Conservation (phyloP, 768 basidiomycete species). For the Tylopilus sp. region DNA sequence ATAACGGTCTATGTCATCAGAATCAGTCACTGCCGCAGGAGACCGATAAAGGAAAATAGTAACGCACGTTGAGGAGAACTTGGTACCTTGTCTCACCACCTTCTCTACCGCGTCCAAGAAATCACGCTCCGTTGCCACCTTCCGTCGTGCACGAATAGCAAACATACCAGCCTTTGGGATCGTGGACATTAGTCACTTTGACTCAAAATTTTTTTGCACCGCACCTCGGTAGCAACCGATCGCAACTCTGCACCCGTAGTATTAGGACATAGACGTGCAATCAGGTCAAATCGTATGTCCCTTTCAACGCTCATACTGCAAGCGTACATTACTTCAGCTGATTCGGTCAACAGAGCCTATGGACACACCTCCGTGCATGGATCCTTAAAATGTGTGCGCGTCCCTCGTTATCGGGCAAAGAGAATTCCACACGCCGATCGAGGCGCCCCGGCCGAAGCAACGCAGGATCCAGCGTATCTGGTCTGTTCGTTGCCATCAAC, state of each 20-base stretch:
- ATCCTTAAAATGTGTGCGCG: conserved; percentile 96
- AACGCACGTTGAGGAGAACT: conserved; percentile 93
- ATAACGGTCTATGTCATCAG: conserved; percentile 58
- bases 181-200: conserved; percentile 71
- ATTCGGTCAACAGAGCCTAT: background rate
- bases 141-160: conserved; percentile 93
- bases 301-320: conserved; percentile 94
- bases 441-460: conserved; percentile 92
- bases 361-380: conserved; percentile 82
- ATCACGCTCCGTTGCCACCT: conserved; percentile 96
- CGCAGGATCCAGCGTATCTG: conserved; percentile 97
- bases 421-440: conserved; percentile 96
- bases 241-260: conserved; percentile 98
- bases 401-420: conserved; percentile 91
- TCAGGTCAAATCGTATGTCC: conserved; percentile 95
- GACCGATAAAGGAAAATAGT: background rate
- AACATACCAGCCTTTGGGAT: conserved; percentile 96
- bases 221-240: conserved; percentile 92
- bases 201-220: conserved; percentile 7
- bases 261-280: conserved; percentile 95
- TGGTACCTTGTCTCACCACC: conserved; percentile 95
- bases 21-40: conserved; percentile 1
- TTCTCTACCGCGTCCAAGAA: conserved; percentile 98
- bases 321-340: background rate
- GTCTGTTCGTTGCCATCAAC: conserved; percentile 99